phyloP scores from a whole-genome alignment of 495 filamentous ascomycete species.

The Penicillium steckii region DNA sequence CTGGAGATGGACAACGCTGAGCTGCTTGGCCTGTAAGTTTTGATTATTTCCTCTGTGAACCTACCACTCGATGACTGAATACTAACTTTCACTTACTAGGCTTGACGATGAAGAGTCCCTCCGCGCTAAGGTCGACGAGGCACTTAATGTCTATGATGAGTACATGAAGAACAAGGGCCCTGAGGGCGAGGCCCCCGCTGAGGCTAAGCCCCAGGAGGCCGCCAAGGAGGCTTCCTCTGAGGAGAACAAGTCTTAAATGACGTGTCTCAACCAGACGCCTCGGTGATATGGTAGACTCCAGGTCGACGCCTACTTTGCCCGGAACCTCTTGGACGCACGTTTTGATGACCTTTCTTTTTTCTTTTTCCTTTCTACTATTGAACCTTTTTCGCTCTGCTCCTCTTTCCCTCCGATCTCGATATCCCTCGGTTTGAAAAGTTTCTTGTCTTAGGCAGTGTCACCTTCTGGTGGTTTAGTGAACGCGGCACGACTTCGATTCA shows the following conservation, averaged over 20 bases:
- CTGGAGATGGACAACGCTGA: conserved; percentile 98
- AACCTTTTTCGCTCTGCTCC: conserved; percentile 19
- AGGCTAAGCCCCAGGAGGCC: conserved; percentile 46
- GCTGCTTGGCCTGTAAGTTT: conserved; percentile 89
- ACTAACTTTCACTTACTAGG: conserved; percentile 47
- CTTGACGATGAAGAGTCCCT: conserved; percentile 88
- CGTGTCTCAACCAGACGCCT: conserved; percentile 21
- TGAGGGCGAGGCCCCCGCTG: conserved; percentile 36
- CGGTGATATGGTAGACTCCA: conserved; percentile 9
- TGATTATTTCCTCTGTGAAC: background rate
- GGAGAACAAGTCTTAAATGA: conserved; percentile 49
- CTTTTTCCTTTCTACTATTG: conserved; percentile 27
- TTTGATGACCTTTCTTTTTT: conserved; percentile 45
- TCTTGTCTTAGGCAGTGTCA: conserved; percentile 40
- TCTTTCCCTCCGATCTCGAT: conserved; percentile 44
- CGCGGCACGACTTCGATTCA: conserved; percentile 33
- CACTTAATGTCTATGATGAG: conserved; percentile 94
- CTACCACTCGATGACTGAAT: conserved; percentile 11
- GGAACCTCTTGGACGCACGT: conserved; percentile 38
- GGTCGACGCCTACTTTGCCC: conserved; percentile 26
- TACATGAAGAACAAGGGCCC: conserved; percentile 80
- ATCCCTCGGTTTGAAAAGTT: conserved; percentile 52
- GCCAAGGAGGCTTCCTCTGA: conserved; percentile 42
- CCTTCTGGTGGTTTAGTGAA: conserved; percentile 38
- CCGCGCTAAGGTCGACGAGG: conserved; percentile 92